Evolutionary conservation across 208 protist species (phyloP).

Genomic region (Strigomonas culicis): DNA sequence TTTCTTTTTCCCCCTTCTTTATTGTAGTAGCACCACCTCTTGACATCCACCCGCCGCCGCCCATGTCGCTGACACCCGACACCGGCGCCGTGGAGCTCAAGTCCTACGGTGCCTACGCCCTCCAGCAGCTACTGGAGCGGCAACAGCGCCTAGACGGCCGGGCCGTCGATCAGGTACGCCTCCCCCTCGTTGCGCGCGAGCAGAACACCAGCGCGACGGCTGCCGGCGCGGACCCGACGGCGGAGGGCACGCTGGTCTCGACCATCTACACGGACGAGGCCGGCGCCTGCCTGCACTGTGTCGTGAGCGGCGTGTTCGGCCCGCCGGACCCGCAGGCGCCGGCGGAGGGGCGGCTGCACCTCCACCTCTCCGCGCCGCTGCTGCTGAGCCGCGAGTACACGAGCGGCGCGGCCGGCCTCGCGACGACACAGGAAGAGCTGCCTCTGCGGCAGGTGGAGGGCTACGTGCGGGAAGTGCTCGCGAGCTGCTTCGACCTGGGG

Average conservation of each 20-base stretch:
- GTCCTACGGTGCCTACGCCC: conserved; percentile 52
- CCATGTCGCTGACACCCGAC: conserved; percentile 75
- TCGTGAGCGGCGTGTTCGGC: conserved; percentile 70
- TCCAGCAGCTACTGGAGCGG: conserved; percentile 26
- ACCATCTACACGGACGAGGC: conserved; percentile 73
- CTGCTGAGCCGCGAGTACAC: conserved; percentile 19
- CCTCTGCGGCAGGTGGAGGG: conserved; percentile 71
- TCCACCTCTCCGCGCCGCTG: conserved; percentile 69
- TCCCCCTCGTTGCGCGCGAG: conserved; percentile 53
- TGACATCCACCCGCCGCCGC: neutral
- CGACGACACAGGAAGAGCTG: conserved; percentile 22
- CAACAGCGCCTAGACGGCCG: conserved; percentile 58
- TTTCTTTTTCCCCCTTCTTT: neutral
- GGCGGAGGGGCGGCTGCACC: conserved; percentile 59
- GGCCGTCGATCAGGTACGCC: conserved; percentile 33
- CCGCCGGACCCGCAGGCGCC: conserved; percentile 47
- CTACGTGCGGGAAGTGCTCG: conserved; percentile 55
- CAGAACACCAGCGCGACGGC: neutral
- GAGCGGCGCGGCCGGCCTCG: conserved; percentile 14
- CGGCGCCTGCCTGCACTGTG: conserved; percentile 53
- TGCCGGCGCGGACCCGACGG: neutral
- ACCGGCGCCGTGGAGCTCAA: conserved; percentile 73
- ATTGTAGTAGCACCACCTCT: neutral
- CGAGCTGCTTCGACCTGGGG: conserved; percentile 46
- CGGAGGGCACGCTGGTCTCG: conserved; percentile 39